Percentiles rank a stretch among this genome's conserved stretches.
phyloP scores from a whole-genome alignment of 352 stramenopile species.

The Peronospora belbahrii region DNA sequence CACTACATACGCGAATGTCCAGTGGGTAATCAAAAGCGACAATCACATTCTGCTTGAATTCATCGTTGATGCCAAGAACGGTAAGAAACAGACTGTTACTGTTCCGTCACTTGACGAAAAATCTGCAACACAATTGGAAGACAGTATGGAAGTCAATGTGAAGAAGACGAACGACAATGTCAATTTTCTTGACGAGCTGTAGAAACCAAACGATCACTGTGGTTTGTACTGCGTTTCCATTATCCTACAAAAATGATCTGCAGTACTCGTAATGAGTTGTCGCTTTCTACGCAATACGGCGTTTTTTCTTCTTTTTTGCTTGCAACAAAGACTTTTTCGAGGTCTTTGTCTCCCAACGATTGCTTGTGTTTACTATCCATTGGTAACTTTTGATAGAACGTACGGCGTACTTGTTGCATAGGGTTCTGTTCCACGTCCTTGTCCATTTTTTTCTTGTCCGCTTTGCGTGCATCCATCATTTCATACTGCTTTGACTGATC shows the following conservation, averaged over 20 bases:
- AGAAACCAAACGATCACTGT: not conserved
- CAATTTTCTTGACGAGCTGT: constrained; percentile 38
- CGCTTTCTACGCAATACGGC: constrained; percentile 23
- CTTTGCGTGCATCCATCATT: constrained; percentile 81
- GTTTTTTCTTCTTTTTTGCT: constrained; percentile 55
- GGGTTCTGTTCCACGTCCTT: constrained; percentile 5
- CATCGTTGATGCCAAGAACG: constrained; percentile 35
- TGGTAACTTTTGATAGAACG: constrained; percentile 64
- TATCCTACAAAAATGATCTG: constrained; percentile 15
- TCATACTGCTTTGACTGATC: constrained; percentile 82
- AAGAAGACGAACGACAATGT: not conserved
- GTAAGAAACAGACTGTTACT: constrained; percentile 40
- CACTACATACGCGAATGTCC: constrained; percentile 57
- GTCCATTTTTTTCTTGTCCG: constrained; percentile 22
- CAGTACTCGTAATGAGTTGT: constrained; percentile 15
- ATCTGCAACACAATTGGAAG: constrained; percentile 4
- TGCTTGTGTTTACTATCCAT: constrained; percentile 60
- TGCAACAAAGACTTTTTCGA: constrained; percentile 61
- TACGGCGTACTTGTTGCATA: constrained; percentile 55
- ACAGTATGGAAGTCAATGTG: not conserved
- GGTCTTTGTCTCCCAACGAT: constrained; percentile 38
- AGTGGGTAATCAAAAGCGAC: constrained; percentile 59
- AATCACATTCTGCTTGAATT: constrained; percentile 49
- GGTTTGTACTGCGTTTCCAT: constrained; percentile 5
- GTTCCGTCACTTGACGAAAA: constrained; percentile 24